Evolutionary conservation across 352 stramenopile species (phyloP).

Genomic region (Pythium diclinum): DNA sequence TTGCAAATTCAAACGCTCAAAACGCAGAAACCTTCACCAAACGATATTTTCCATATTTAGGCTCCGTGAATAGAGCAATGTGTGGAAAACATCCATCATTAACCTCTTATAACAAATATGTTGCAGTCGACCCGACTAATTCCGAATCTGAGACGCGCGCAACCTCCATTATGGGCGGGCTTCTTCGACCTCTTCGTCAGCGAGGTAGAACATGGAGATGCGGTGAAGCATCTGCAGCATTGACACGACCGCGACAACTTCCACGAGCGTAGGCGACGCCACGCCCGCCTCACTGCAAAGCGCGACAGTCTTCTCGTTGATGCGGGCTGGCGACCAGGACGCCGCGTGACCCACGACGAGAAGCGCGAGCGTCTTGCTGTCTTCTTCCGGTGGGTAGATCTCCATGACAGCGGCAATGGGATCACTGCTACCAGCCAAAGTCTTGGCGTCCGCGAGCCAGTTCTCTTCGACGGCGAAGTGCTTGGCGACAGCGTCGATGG

Average conservation of each 20-base stretch:
- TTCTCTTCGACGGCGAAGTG: constrained; percentile 14
- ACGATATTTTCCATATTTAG: not conserved
- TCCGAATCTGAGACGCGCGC: constrained; percentile 22
- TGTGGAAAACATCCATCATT: not conserved
- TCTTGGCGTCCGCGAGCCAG: constrained; percentile 4
- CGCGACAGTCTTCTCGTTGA: constrained; percentile 14
- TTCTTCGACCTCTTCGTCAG: constrained; percentile 4
- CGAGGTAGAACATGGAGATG: constrained; percentile 26
- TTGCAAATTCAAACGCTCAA: constrained; percentile 27
- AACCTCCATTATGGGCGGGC: not conserved
- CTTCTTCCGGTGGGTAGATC: constrained; percentile 6
- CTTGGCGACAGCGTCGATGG: constrained; percentile 14
- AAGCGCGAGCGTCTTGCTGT: constrained; percentile 16
- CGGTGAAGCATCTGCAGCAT: constrained; percentile 28
- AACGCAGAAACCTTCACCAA: constrained; percentile 7
- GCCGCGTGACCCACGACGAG: constrained; percentile 19
- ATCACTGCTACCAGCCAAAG: constrained; percentile 4
- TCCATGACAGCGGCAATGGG: constrained; percentile 11
- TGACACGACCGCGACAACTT: constrained; percentile 22
- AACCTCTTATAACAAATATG: constrained; percentile 7
- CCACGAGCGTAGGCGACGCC: constrained; percentile 14
- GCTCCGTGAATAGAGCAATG: not conserved
- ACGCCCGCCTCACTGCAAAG: constrained; percentile 14
- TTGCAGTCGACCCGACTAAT: constrained; percentile 1
- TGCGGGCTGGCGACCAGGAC: constrained; percentile 20